Conservation (phyloP, 164 flowering plant species). For the Magnolia changhungtana region DNA sequence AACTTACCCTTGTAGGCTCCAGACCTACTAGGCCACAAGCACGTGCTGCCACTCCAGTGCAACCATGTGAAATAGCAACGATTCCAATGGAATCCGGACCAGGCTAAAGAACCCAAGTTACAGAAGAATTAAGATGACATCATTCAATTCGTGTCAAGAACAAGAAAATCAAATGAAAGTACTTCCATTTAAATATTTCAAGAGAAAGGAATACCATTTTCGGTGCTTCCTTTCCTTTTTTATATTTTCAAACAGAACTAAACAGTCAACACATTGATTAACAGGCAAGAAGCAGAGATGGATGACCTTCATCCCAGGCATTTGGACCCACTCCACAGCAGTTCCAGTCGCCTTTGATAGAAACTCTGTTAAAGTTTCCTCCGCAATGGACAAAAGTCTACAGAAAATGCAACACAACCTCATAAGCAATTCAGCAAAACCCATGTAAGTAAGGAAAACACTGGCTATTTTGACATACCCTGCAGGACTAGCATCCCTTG, state of each 20-base stretch:
- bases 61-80: constrained; percentile 95
- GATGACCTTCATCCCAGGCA: constrained; percentile 95
- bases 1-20: constrained; percentile 80
- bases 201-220: neutral
- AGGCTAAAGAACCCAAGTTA: constrained; percentile 50
- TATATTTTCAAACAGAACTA: too few species aligned
- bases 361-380: constrained; percentile 96
- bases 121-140: neutral
- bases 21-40: constrained; percentile 95
- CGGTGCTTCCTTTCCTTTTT: neutral
- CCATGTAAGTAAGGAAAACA: neutral
- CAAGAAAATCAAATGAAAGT: neutral
- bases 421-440: constrained; percentile 14
- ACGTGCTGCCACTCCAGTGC: constrained; percentile 95
- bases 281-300: neutral
- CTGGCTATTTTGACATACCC: constrained; percentile 54
- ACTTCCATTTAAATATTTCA: too few species aligned
- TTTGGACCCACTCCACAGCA: constrained; percentile 97
- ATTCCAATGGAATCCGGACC: constrained; percentile 99
- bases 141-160: neutral
- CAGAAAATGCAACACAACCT: constrained; percentile 27
- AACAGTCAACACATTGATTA: neutral
- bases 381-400: constrained; percentile 92
- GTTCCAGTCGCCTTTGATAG: constrained; percentile 97
- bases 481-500: constrained; percentile 97